A percentile compares a stretch with the other conserved stretches of the same genome.
phyloP scores from a whole-genome alignment of 352 stramenopile species.

The Globisporangium polare region DNA sequence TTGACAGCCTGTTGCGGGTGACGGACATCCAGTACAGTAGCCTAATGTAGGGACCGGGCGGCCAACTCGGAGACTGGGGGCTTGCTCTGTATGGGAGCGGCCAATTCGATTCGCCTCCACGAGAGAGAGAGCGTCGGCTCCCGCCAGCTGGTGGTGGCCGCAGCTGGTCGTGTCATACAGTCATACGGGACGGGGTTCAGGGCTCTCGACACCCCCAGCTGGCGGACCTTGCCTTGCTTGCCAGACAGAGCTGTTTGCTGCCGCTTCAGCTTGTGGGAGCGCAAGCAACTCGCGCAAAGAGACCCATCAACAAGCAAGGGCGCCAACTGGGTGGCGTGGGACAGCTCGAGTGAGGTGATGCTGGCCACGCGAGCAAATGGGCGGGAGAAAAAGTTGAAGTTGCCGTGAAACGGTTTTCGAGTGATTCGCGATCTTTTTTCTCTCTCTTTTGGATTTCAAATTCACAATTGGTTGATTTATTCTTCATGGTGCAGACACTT shows the following conservation, averaged over 20 bases:
- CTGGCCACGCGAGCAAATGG: not conserved
- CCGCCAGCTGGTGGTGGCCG: not conserved
- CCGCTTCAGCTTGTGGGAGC: not conserved
- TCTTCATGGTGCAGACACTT: not conserved
- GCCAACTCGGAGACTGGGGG: not conserved
- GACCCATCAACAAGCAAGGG: not conserved
- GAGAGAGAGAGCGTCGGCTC: not conserved
- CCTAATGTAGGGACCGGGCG: not conserved
- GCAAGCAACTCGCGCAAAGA: not conserved
- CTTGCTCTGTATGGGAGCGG: not conserved
- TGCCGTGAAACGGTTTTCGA: not conserved
- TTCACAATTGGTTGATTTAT: not conserved
- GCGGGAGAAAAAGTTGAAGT: slow-evolving; percentile 1
- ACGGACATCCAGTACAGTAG: not conserved
- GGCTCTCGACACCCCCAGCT: not conserved
- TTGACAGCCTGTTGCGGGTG: no score
- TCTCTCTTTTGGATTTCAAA: not conserved
- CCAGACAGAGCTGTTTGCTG: not conserved
- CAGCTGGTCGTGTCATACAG: not conserved
- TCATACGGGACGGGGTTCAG: not conserved
- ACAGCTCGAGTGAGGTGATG: not conserved
- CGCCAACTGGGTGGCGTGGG: not conserved
- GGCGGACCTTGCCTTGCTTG: not conserved
- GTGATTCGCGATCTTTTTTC: not conserved
- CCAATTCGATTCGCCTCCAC: no score